These are phyloP conservation scores for Pyrrhoderma noxium DNA, from an alignment of 1,284 basidiomycete species.

Conservation along the genomic window DNA sequence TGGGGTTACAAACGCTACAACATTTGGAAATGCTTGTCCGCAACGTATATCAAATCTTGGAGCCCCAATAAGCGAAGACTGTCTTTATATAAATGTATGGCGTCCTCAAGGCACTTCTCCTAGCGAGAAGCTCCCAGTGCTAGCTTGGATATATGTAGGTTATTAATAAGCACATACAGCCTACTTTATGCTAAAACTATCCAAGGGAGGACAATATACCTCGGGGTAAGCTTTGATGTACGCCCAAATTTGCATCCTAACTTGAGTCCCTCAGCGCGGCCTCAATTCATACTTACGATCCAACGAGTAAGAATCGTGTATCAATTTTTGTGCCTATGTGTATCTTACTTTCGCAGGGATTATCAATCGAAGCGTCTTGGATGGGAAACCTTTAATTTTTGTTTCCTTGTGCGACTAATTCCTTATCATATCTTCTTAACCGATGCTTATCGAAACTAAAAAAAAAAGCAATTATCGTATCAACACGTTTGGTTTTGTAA, in stretches of 20 bases:
- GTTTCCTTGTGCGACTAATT: slow-evolving; percentile 37
- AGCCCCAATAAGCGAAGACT: slow-evolving; percentile 47
- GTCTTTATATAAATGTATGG: slow-evolving; percentile 45
- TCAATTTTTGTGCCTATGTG: background rate
- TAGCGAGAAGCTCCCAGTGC: slow-evolving; percentile 36
- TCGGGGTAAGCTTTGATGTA: slow-evolving; percentile 29
- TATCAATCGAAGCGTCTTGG: slow-evolving; percentile 38
- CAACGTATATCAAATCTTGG: slow-evolving; percentile 39
- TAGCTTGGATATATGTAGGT: slow-evolving; percentile 48
- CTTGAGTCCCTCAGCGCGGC: slow-evolving; percentile 30
- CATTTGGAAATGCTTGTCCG: slow-evolving; percentile 52
- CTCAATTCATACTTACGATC: slow-evolving; percentile 36
- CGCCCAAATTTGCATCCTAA: background rate
- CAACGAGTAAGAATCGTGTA: slow-evolving; percentile 34
- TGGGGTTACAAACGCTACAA: slow-evolving; percentile 36
- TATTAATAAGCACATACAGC: background rate
- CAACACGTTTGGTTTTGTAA: slow-evolving; percentile 53
- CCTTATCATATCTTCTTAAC: background rate
- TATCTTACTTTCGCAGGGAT: slow-evolving; percentile 32
- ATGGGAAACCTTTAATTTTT: slow-evolving; percentile 46
- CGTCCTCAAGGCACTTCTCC: slow-evolving; percentile 32
- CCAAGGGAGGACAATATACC: slow-evolving; percentile 46
- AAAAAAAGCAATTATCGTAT: slow-evolving; percentile 44
- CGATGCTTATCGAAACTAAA: too few relatives aligned
- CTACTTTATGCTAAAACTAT: background rate